Evolutionary conservation across 164 flowering plant species (phyloP), one percentile per base, ranked within the genome.

Genomic region (Liriodendron chinense): DNA sequence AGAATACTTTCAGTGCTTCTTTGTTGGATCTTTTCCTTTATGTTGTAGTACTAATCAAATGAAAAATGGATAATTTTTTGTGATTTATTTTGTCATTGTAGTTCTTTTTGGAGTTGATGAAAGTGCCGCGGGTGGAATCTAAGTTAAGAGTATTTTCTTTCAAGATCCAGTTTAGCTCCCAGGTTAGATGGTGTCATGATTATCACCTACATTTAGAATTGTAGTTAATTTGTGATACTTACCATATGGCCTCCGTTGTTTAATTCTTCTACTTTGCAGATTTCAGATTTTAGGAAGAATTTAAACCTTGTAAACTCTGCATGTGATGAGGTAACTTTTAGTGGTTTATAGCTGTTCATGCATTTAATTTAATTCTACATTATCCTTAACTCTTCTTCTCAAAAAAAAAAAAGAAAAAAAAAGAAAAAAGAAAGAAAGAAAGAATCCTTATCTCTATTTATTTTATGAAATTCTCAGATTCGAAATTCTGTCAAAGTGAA

Each of bases 51-150:
- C 20, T 47, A 3, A n/a, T 69, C 23, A 69, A 47, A 18, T 20
- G 1, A 69, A 21, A n/a, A 66, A 28, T 12, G 7, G 8, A 34
- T 16, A 24, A 61, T 18, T 61, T 22, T 61, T 24, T 22, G 26
- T 64, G 24, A 64, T 64, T 22, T 64, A 23, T 64, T 24, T 64
- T 64, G 13, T 24, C 22, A 24, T 82, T 84, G 76, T 83, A 94
- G 98, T 93, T 81, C 78, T 94, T 93, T 83, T 56, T 93, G 90
- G 97, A 94, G 89, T 81, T 93, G 80, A 94, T 93, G 98, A 94
- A 89, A 88, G 97, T 93, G 70, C 98, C 98, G 61, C 87, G 98
- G 24, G 96, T 92, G 76, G 98, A 93, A 78, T 93, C 97, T 25
- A 94, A 94, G 76, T 74, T 94, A 73, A 87, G 95, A 87, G 97